Evolutionary conservation across 2,329 filamentous ascomycete genomes (phyloP), one percentile per base, ranked within the genome.

Genomic region (Hypoxylon sp.): DNA sequence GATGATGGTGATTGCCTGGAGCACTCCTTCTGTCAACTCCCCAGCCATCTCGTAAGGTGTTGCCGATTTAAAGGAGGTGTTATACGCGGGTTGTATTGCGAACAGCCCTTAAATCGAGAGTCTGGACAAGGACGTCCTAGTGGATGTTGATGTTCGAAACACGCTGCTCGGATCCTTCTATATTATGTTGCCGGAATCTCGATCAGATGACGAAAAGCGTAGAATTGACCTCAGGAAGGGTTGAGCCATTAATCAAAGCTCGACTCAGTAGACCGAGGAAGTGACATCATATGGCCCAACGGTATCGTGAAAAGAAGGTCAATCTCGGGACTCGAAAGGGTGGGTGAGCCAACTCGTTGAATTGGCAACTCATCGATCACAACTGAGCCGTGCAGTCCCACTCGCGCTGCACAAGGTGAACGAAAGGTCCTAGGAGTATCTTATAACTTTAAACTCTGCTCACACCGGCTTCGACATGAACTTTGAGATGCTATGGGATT

Each of bases 1-100:
- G 49, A 91, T 85, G 59, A 85, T 77, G 66, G 81, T 86, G 68
- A 94, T 83, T 45, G 84, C 83, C 32, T 79, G 72, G 53, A 89
- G 77, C 72, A 87, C 80, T n/a, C 61, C 68, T 33, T 3, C 30
- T 42, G 68, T 59, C 28, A 68, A 28, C 0, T 64, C 65, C 45
- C 52, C n/a, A 38, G 44, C 62, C 68, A 68, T 70, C 52, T 52
- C 40, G n/a, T 18, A 46, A 32, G 32, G 28, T 22, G 40, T 33
- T 5, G 46, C n/a, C 14, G 22, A 42, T 22, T 46, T n/a, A 18
- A 53, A 38, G 20, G n/a, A 48, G 30, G 22, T 32, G 24, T 22
- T 32, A 46, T 45, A 24, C 48, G 24, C 46, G 22, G 16, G 44
- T 28, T 4, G 46, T n/a, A 33, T 16, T 42, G 46, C 51, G 33